Percentiles rank a stretch among this genome's conserved stretches.
These are phyloP conservation scores for Neonectria faginata DNA, from an alignment of 2,329 filamentous ascomycete species.

Conservation along the genomic window DNA sequence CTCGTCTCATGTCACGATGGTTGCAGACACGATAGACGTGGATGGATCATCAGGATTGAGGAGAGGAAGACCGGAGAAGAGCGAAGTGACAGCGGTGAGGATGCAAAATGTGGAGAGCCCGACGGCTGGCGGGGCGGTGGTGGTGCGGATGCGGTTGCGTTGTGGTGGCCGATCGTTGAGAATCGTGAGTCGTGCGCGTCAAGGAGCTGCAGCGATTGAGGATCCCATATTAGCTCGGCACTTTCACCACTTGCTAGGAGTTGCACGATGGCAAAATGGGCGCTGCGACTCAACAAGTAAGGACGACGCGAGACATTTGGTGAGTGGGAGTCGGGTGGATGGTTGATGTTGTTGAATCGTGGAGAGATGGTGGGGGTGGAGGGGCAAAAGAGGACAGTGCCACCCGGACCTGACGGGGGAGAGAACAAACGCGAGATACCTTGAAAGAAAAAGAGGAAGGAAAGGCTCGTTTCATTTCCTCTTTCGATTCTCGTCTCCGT, in stretches of 20 bases:
- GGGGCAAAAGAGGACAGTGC: not conserved
- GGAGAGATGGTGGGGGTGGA: constrained; percentile 11
- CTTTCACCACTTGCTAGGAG: not conserved
- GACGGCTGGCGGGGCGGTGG: constrained; percentile 27
- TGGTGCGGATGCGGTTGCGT: constrained; percentile 17
- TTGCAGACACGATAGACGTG: constrained; percentile 33
- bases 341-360: constrained; percentile 3
- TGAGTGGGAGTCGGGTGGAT: not conserved
- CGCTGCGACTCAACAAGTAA: constrained; percentile 16
- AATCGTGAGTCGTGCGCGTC: constrained; percentile 36
- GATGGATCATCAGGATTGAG: constrained; percentile 20
- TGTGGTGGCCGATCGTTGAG: constrained; percentile 32
- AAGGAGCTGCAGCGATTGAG: constrained; percentile 16
- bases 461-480: not conserved
- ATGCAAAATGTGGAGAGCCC: constrained; percentile 18
- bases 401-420: not conserved
- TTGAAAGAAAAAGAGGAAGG: no score
- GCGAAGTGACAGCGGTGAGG: constrained; percentile 35
- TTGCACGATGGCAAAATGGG: not conserved
- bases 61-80: constrained; percentile 31
- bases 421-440: not conserved
- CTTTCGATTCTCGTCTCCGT: not conserved
- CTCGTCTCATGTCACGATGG: constrained; percentile 38
- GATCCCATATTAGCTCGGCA: constrained; percentile 11
- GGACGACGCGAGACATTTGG: constrained; percentile 12